Conservation (phyloP, 2,329 filamentous ascomycete genomes). For the Geoglossum cookeanum region DNA sequence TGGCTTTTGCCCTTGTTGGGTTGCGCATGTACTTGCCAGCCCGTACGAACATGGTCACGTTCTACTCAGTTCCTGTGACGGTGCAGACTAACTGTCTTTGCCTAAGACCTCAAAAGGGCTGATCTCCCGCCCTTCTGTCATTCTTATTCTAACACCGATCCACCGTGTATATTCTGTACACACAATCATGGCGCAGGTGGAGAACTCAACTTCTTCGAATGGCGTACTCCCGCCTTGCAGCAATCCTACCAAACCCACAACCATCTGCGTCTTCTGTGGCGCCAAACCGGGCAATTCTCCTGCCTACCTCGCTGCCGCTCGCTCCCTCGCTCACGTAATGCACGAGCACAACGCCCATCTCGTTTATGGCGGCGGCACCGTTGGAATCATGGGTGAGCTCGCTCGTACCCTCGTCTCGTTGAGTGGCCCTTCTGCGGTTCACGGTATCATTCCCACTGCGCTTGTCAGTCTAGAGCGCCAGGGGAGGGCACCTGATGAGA, state of each 20-base stretch:
- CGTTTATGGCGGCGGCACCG: conserved; percentile 88
- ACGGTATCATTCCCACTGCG: conserved; percentile 82
- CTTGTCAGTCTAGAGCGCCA: conserved; percentile 59
- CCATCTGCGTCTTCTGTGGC: conserved; percentile 40
- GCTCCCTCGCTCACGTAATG: conserved; percentile 52
- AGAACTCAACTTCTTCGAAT: not conserved
- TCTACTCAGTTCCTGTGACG: too few relatives aligned
- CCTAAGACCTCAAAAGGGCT: too few relatives aligned
- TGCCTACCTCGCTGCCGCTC: conserved; percentile 59
- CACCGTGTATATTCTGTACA: not conserved
- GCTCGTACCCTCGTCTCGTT: conserved; percentile 71
- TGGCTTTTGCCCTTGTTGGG: too few relatives aligned
- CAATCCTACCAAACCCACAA: not conserved
- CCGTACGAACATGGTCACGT: too few relatives aligned
- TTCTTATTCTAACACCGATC: too few relatives aligned
- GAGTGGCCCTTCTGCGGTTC: conserved; percentile 61
- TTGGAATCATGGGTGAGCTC: conserved; percentile 88
- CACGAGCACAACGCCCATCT: conserved; percentile 60
- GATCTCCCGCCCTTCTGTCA: not conserved
- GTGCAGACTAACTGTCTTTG: too few relatives aligned
- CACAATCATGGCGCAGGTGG: not conserved
- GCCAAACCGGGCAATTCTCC: conserved; percentile 54
- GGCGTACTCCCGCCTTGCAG: not conserved
- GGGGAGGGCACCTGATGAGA: conserved; percentile 39
- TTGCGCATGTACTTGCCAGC: too few relatives aligned